Percentiles rank a stretch among this genome's conserved stretches.
Conservation (phyloP, 2,329 filamentous ascomycete genomes). For the Ambrosiella beaveri region DNA sequence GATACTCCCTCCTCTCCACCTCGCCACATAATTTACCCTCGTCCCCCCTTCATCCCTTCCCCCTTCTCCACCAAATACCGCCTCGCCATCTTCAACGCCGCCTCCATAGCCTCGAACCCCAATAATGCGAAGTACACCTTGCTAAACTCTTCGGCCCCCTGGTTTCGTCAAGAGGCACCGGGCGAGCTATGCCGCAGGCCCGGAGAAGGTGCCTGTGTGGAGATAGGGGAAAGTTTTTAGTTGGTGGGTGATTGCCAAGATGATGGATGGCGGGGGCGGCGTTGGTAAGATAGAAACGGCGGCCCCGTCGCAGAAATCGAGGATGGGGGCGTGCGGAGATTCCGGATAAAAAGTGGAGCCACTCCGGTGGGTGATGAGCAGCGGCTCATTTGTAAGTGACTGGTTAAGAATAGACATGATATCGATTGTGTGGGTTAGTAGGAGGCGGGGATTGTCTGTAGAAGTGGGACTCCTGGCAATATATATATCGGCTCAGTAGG, state of each 20-base stretch:
- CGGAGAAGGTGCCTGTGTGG: conserved; percentile 17
- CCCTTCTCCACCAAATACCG: conserved; percentile 29
- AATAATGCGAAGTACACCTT: conserved; percentile 12
- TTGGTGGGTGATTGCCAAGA: conserved; percentile 36
- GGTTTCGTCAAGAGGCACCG: conserved; percentile 16
- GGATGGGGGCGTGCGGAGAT: conserved; percentile 21
- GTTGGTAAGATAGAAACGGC: conserved; percentile 48
- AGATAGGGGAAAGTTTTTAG: conserved; percentile 24
- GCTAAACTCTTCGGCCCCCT: conserved; percentile 15
- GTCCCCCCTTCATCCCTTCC: conserved; percentile 18
- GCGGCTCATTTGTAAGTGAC: background rate
- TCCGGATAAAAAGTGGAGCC: background rate
- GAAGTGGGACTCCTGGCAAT: too few relatives aligned
- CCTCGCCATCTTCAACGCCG: conserved; percentile 29
- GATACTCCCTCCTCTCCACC: conserved; percentile 29
- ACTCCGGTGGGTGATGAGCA: background rate
- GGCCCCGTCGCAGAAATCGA: conserved; percentile 53
- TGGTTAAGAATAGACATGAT: background rate
- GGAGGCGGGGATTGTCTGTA: too few relatives aligned
- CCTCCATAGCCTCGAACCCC: conserved; percentile 25
- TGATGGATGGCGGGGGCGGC: conserved; percentile 33
- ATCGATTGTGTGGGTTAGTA: too few relatives aligned
- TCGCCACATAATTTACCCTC: conserved; percentile 25
- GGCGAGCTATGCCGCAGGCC: conserved; percentile 18
- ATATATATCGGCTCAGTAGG: too few relatives aligned